Base-by-base conservation (phyloP, 768 basidiomycete genomes). In the Cystoderma amianthinum region DNA sequence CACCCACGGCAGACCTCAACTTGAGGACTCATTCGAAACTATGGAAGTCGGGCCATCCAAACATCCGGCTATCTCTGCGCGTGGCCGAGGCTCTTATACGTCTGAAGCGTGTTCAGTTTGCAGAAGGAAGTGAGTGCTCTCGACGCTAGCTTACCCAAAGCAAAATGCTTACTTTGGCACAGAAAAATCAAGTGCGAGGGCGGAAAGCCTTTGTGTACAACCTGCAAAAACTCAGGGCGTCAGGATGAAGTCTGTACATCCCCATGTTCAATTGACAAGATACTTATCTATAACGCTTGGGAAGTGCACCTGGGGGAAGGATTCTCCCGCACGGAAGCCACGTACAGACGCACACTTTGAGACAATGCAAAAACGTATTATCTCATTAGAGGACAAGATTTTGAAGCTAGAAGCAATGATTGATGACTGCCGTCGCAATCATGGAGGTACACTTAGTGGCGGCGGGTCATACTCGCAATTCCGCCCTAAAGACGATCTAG, bases 171-270 rank as follows among this genome's bases (percentile, higher is more conserved):
- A 41, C 7, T n/a, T 12, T 32, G 17, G 21, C n/a, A 11, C 19
- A 72, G 71, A 51, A 72, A 71, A 48, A 66, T 61, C 10, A 71
- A 66, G 49, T 74, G 72, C 53, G 69, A 69, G 46, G 72, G 69
- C 20, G 48, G 48, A 32, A 66, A 65, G 46, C 72, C 72, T 30
- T 50, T 62, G 20, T 74, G 72, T 46, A 54, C 58, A 36, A 60
- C 67, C 15, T 73, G 72, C 50, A 48, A 53, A 22, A 42, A 43
- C 12, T 57, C 59, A 39, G 69, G 68, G 4, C 62, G 69, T 38
- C 50, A 57, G 28, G 56, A 56, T 39, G 69, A 72, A 53, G 69
- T 71, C 17, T 34, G 23, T 17, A 17, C 7, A 21, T 34, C n/a
- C n/a, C n/a, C 12, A 32, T 9, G 7, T 35, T 13, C 17, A 22